A percentile compares a stretch with the other conserved stretches of the same genome.
phyloP scores from a whole-genome alignment of 129 eudicot species.

The Saposhnikovia divaricata region DNA sequence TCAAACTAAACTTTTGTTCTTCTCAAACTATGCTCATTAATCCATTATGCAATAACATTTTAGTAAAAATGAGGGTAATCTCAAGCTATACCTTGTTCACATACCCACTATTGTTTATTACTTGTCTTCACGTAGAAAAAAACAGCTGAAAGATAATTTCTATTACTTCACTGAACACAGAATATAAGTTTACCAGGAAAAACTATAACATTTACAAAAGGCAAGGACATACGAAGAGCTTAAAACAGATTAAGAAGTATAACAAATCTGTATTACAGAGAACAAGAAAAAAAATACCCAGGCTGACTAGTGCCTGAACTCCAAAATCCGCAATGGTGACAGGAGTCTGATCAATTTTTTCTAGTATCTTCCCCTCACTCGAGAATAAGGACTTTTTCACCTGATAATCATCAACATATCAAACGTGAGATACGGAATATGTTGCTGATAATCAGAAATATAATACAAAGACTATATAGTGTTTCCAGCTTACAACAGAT shows the following conservation, averaged over 20 bases:
- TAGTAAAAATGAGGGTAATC: not conserved
- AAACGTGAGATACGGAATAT: not conserved
- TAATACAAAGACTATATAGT: not conserved
- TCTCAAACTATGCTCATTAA: not conserved
- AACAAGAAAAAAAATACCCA: conserved; percentile 36
- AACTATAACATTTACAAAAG: not conserved
- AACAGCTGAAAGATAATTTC: not conserved
- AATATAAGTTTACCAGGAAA: not conserved
- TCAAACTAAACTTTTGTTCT: not conserved
- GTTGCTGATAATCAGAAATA: not conserved
- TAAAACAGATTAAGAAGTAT: not conserved
- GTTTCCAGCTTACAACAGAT: not conserved
- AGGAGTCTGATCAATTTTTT: conserved; percentile 74
- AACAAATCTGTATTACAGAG: not conserved
- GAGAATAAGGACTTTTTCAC: conserved; percentile 66
- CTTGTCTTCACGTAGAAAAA: not conserved
- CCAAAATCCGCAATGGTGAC: conserved; percentile 94
- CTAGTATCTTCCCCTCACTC: conserved; percentile 54
- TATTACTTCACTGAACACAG: not conserved
- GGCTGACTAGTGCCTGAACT: conserved; percentile 85
- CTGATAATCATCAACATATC: conserved; percentile 26
- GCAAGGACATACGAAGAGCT: not conserved
- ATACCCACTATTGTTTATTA: not conserved
- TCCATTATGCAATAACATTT: not conserved
- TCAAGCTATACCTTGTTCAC: not conserved